These are phyloP conservation scores for Chiua sp. DNA, from an alignment of 1,284 basidiomycete species.

Conservation along the genomic window DNA sequence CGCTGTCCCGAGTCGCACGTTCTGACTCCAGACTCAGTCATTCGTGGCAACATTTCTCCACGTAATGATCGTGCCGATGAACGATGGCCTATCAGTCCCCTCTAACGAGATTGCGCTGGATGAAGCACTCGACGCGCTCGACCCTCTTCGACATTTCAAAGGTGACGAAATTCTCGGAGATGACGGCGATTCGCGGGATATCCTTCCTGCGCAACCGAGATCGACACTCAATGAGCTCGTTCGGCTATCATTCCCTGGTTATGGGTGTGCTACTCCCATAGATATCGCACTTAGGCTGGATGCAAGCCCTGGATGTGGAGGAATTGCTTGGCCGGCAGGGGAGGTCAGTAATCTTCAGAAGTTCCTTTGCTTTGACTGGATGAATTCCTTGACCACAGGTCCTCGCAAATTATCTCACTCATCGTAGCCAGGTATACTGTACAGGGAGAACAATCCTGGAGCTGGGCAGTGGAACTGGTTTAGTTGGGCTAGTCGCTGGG, in stretches of 20 bases:
- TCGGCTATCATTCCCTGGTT: slow-evolving; percentile 48
- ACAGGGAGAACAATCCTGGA: slow-evolving; percentile 71
- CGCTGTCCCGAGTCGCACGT: no score
- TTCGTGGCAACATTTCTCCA: no score
- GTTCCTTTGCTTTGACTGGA: neutral
- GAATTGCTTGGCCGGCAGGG: slow-evolving; percentile 92
- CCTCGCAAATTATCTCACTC: slow-evolving; percentile 73
- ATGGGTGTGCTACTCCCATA: slow-evolving; percentile 35
- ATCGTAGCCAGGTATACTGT: slow-evolving; percentile 55
- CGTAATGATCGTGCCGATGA: slow-evolving; percentile 11
- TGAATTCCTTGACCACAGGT: slow-evolving; percentile 55
- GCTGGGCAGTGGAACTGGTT: slow-evolving; percentile 89
- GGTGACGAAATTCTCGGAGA: slow-evolving; percentile 35
- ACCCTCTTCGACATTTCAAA: slow-evolving; percentile 71
- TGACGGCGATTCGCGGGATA: slow-evolving; percentile 34
- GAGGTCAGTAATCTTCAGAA: slow-evolving; percentile 56
- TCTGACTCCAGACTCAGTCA: no score
- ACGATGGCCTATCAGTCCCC: slow-evolving; percentile 8
- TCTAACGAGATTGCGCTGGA: slow-evolving; percentile 48
- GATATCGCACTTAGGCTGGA: slow-evolving; percentile 66
- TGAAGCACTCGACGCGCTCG: slow-evolving; percentile 59
- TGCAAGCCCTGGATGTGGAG: slow-evolving; percentile 87
- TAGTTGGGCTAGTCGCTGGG: slow-evolving; percentile 86
- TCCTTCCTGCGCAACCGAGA: slow-evolving; percentile 63
- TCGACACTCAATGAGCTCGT: slow-evolving; percentile 56